Evolutionary conservation across 108 stramenopile genomes (phyloP), one percentile per base, ranked within the genome.

Genomic region (Skeletonema grethae): DNA sequence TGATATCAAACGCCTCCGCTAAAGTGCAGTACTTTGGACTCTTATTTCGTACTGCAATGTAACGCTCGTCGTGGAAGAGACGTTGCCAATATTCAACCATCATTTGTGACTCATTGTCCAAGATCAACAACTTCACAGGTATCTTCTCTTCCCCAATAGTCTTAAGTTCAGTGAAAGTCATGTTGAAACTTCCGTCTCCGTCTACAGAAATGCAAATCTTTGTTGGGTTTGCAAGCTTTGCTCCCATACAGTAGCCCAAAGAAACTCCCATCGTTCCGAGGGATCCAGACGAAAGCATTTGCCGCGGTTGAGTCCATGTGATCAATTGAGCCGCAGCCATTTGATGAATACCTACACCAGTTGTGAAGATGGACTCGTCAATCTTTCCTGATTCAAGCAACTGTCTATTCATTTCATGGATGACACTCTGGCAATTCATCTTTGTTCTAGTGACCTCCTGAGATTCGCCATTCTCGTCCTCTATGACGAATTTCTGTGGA

Each of bases 41-140:
- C 32, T 75, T 66, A 73, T 95, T 97, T 24, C 86, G 78, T 29
- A 95, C 92, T 36, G 92, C 94, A 65, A 93, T 79, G 73, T 87
- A 89, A 57, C 96, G 94, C 60, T 87, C 84, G 35, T 90, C 86
- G 79, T 97, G 92, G 84, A 97, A 97, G 67, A 95, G 76, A 60
- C 88, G 85, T 75, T 97, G 96, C 96, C 96, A 97, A 74, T 95
- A 91, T 75, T 95, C 91, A 10, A 97, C 96, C 96, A 97, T 97
- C 90, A 93, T 93, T 81, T 97, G 96, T 29, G 84, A 81, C 43
- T 95, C 94, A 72, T 97, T 97, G 71, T 97, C 91, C 57, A 97
- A 72, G 61, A 97, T 89, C 83, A 97, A 71, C 57, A 95, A 85
- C 72, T 97, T 97, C 59, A 97, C 84, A 25, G 92, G 91, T 39